Percentiles rank a stretch among this genome's conserved stretches.
Evolutionary conservation across 768 basidiomycete species (phyloP).

Genomic region (Rhizopogon salebrosus): DNA sequence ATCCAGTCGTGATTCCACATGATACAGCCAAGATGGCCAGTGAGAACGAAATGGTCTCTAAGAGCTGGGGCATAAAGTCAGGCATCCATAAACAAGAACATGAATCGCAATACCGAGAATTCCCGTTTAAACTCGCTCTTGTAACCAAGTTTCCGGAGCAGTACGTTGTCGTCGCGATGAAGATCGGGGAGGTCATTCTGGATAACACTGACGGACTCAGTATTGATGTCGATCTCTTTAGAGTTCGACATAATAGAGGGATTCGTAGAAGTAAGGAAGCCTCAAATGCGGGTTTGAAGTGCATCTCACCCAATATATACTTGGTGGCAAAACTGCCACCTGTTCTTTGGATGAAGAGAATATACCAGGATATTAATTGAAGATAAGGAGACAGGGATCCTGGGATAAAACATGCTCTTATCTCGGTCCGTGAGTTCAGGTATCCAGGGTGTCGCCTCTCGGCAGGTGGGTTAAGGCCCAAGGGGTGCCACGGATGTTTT

Average conservation of each 20-base stretch:
- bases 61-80: slow-evolving; percentile 7
- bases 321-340: neutral
- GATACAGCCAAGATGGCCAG: slow-evolving; percentile 19
- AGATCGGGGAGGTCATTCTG: slow-evolving; percentile 3
- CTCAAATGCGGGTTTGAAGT: neutral
- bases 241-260: slow-evolving; percentile 3
- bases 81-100: neutral
- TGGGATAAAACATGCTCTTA: neutral
- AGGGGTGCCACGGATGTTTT: neutral
- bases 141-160: slow-evolving; percentile 19
- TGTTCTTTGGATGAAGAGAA: too few species aligned
- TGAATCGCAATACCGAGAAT: slow-evolving; percentile 11
- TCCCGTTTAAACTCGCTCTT: slow-evolving; percentile 22
- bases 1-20: slow-evolving; percentile 15
- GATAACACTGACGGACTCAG: slow-evolving; percentile 3
- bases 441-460: too few species aligned
- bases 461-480: neutral
- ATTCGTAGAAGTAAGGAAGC: neutral
- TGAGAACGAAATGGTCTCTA: slow-evolving; percentile 21
- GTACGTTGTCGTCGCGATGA: slow-evolving; percentile 13
- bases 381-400: neutral
- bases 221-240: neutral
- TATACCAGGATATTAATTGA: neutral
- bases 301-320: neutral
- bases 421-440: neutral